Evolutionary conservation across 352 stramenopile genomes (phyloP).

Genomic region (Blastocystis sp.): DNA sequence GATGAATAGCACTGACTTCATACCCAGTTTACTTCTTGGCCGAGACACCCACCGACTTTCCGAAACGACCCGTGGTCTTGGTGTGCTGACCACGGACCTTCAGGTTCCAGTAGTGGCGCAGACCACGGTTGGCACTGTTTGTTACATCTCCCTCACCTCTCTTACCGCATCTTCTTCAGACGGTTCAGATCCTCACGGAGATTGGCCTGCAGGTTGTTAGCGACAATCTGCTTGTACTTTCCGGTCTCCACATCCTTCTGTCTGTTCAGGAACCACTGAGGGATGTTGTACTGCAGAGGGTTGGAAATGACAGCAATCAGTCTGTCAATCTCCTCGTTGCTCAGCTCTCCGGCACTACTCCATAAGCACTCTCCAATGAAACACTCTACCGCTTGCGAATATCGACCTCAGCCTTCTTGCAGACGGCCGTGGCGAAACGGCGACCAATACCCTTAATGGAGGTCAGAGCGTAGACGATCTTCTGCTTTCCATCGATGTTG

Average conservation of each 20-base stretch:
- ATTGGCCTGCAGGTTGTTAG: constrained; percentile 93
- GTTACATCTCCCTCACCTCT: constrained; percentile 43
- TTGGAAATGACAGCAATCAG: constrained; percentile 97
- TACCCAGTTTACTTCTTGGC: constrained; percentile 39
- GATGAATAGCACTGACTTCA: background rate
- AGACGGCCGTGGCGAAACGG: constrained; percentile 73
- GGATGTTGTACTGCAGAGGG: constrained; percentile 97
- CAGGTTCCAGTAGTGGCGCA: constrained; percentile 98
- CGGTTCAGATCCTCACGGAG: constrained; percentile 96
- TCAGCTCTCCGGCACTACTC: constrained; percentile 82
- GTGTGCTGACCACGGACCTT: constrained; percentile 98
- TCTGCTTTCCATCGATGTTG: constrained; percentile 86
- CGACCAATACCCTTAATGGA: constrained; percentile 71
- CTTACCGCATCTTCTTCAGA: constrained; percentile 95
- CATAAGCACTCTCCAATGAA: background rate
- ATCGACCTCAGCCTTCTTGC: constrained; percentile 99
- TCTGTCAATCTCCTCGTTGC: constrained; percentile 97
- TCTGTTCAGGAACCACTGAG: constrained; percentile 98
- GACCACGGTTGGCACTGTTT: constrained; percentile 80
- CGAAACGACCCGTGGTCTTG: constrained; percentile 87
- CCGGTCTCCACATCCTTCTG: constrained; percentile 99
- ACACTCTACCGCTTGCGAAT: background rate
- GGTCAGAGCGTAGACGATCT: constrained; percentile 79
- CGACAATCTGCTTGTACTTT: constrained; percentile 93
- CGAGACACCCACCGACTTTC: constrained; percentile 56